Base-by-base conservation (phyloP, 371 early-diverging fungal genomes). In the Nematocida parisii region DNA sequence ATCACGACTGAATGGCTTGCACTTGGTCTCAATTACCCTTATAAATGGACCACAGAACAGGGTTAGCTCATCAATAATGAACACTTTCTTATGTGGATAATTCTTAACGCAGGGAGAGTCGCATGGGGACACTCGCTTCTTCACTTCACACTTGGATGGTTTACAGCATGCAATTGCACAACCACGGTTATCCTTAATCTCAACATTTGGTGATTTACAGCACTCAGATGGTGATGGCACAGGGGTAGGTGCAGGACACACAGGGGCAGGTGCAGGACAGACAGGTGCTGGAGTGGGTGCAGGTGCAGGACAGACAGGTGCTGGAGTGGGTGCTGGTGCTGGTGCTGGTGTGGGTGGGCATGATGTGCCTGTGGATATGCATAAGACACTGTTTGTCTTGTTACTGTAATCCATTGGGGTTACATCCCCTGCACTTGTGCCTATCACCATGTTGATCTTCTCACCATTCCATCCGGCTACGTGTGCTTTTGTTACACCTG, bases 381-480 rank as follows among this genome's bases (percentile, higher is more conserved):
- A 77, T n/a, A 77, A 18, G 15, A 77, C 80, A 67, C 54, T 57
- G 45, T 47, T 77, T n/a, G 80, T 67, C 40, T 45, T 67, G 62
- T 77, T 77, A 33, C 20, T 56, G 24, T 60, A 22, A 42, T 52
- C 80, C n/a, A 67, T 7, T 18, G 80, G 80, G 27, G 80, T 70
- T 24, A 77, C 80, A 52, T 64, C 66, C 0, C 70, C 67, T 9
- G 80, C 46, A 40, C 3, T 5, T 6, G 70, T 55, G 0, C 70
- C 80, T 15, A 77, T 56, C 4, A 77, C 80, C 80, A 77, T 77
- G n/a, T 71, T 57, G 39, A 70, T 67, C 44, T 24, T 70, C 42
- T 67, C 71, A 22, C 46, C 57, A 45, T 77, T 77, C 80, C 80
- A 77, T 71, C 80, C 80, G 0, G 70, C 55, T n/a, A 77, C 54